Percentiles rank a stretch among this genome's conserved stretches.
Evolutionary conservation across 176 grass and related monocot genomes (phyloP).

Genomic region (Rhynchospora pubera): DNA sequence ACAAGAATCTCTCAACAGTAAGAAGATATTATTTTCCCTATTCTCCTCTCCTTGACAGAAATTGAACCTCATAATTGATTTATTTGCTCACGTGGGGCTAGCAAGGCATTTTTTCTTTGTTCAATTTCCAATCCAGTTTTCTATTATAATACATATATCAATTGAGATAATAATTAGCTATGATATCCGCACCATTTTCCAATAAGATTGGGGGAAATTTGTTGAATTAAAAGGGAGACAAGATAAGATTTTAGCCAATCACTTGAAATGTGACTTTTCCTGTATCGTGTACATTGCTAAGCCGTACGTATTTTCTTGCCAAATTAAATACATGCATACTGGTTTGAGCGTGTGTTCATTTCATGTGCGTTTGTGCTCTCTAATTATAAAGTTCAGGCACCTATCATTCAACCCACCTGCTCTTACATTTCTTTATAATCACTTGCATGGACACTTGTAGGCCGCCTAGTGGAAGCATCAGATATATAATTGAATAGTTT

Average conservation of each 20-base stretch:
- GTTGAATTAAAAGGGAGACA: neutral
- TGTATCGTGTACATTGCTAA: constrained; percentile 14
- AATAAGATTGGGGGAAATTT: constrained; percentile 9
- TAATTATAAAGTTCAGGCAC: neutral
- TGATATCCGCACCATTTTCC: constrained; percentile 27
- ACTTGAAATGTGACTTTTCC: neutral
- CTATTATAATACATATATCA: neutral
- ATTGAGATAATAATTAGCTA: constrained; percentile 15
- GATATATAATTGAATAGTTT: neutral
- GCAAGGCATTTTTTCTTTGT: constrained; percentile 1
- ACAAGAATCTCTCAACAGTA: constrained; percentile 12
- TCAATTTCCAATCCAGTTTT: constrained; percentile 21
- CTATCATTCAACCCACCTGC: constrained; percentile 23
- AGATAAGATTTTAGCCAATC: neutral
- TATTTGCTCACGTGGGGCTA: constrained; percentile 22
- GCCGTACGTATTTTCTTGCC: neutral
- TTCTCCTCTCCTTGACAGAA: neutral
- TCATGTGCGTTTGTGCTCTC: constrained; percentile 18
- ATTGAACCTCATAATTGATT: constrained; percentile 1
- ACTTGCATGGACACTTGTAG: constrained; percentile 17
- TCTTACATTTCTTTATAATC: constrained; percentile 8
- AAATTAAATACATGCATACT: neutral
- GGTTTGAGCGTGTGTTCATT: constrained; percentile 2
- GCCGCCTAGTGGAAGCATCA: neutral
- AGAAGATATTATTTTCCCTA: constrained; percentile 19